Evolutionary conservation across 2,329 filamentous ascomycete species (phyloP).

Genomic region (Aspergillus neoniger): DNA sequence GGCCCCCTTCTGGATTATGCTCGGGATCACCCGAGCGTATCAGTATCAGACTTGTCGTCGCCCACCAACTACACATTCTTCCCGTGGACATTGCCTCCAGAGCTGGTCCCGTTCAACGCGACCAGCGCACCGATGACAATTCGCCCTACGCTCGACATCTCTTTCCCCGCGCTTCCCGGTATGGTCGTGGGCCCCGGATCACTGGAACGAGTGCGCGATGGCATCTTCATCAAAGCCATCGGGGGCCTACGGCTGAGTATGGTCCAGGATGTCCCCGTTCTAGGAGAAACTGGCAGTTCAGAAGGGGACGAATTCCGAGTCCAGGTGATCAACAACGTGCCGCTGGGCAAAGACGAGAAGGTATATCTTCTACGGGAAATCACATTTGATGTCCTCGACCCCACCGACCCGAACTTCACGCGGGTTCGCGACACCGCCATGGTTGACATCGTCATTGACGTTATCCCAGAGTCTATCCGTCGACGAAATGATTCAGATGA

Average conservation of each 20-base stretch:
- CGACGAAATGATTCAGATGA: constrained; percentile 36
- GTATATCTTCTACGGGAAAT: constrained; percentile 77
- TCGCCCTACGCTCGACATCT: constrained; percentile 70
- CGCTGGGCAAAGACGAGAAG: constrained; percentile 83
- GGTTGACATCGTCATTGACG: constrained; percentile 72
- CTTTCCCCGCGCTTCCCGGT: constrained; percentile 61
- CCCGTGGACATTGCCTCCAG: constrained; percentile 84
- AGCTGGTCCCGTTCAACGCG: constrained; percentile 73
- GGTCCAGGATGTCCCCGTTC: constrained; percentile 48
- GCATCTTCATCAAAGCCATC: constrained; percentile 62
- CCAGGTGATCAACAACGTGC: constrained; percentile 76
- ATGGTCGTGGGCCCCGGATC: constrained; percentile 50
- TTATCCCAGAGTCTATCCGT: constrained; percentile 40
- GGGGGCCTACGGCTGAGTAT: constrained; percentile 58
- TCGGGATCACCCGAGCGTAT: constrained; percentile 56
- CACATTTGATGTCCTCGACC: constrained; percentile 65
- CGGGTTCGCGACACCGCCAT: constrained; percentile 71
- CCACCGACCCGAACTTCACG: constrained; percentile 79
- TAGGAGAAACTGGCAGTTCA: constrained; percentile 14
- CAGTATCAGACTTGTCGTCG: constrained; percentile 56
- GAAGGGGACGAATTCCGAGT: constrained; percentile 55
- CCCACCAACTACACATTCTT: constrained; percentile 81
- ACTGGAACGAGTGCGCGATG: constrained; percentile 60
- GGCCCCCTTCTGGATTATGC: constrained; percentile 58
- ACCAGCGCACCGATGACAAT: constrained; percentile 72